Percentiles rank a stretch among this genome's conserved stretches.
phyloP scores from a whole-genome alignment of 371 early-diverging fungal genomes.

The Syncephalastrum contaminatum region DNA sequence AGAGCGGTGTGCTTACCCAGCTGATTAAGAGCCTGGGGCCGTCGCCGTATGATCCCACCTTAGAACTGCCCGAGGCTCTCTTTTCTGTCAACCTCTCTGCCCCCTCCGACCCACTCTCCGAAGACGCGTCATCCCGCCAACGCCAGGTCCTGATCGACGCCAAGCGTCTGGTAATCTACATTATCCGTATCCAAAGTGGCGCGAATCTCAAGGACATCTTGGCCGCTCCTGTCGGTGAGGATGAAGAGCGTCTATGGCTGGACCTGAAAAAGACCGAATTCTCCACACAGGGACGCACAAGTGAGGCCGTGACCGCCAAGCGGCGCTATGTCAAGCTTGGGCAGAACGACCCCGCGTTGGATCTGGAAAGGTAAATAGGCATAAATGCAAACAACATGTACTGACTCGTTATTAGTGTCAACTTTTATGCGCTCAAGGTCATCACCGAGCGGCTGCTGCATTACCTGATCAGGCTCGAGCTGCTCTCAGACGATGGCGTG shows the following conservation, averaged over 20 bases:
- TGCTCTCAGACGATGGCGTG: slow-evolving; percentile 28
- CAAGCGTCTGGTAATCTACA: slow-evolving; percentile 81
- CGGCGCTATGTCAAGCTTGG: slow-evolving; percentile 34
- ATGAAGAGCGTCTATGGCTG: slow-evolving; percentile 74
- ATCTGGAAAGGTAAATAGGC: slow-evolving; percentile 31
- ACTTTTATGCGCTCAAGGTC: slow-evolving; percentile 35
- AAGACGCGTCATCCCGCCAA: slow-evolving; percentile 63
- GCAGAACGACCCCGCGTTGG: slow-evolving; percentile 27
- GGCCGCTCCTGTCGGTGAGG: slow-evolving; percentile 63
- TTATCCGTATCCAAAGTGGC: slow-evolving; percentile 85
- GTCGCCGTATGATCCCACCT: slow-evolving; percentile 61
- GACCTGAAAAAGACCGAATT: slow-evolving; percentile 55
- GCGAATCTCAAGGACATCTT: slow-evolving; percentile 80
- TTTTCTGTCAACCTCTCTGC: slow-evolving; percentile 72
- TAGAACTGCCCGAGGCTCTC: slow-evolving; percentile 60
- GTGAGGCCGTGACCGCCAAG: slow-evolving; percentile 17
- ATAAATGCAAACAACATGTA: too few relatives aligned
- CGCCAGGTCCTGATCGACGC: slow-evolving; percentile 84
- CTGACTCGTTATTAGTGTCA: slow-evolving; percentile 18
- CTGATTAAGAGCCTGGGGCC: slow-evolving; percentile 84
- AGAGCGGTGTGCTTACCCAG: slow-evolving; percentile 74
- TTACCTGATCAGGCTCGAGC: slow-evolving; percentile 41
- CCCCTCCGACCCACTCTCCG: slow-evolving; percentile 59
- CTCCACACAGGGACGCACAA: background rate
- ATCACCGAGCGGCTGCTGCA: slow-evolving; percentile 27